Evolutionary conservation across 179 eudicot species (phyloP).

Genomic region (Beta macrorhiza): DNA sequence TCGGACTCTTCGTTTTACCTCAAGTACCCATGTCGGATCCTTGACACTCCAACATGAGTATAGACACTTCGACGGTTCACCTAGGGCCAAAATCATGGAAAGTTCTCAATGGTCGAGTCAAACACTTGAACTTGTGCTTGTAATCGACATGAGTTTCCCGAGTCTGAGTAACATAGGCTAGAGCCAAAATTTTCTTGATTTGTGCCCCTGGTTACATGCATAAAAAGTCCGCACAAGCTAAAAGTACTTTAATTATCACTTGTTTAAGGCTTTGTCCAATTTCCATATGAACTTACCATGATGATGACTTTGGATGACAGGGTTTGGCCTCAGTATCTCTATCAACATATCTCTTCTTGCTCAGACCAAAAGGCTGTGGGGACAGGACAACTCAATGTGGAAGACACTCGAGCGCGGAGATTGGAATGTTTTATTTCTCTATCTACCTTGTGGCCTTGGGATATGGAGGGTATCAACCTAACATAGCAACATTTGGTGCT

Average conservation of each 20-base stretch:
- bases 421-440: conserved; percentile 62
- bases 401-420: conserved; percentile 46
- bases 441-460: conserved; percentile 79
- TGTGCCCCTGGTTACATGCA: background rate
- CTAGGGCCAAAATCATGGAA: no score
- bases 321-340: conserved; percentile 59
- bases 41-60: no score
- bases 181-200: background rate
- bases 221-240: background rate
- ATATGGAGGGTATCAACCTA: conserved; percentile 79
- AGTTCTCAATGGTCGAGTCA: no score
- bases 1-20: background rate
- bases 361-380: conserved; percentile 72
- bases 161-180: background rate
- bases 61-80: no score
- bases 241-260: background rate
- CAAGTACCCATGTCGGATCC: no score
- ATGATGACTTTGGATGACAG: conserved; percentile 35
- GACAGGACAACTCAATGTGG: conserved; percentile 41
- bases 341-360: conserved; percentile 59
- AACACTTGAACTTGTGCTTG: no score
- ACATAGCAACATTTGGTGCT: conserved; percentile 78
- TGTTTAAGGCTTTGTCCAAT: background rate
- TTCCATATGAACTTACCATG: background rate
- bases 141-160: no score